Base-by-base conservation (phyloP, 768 basidiomycete species). In the Boletus reticuloceps region DNA sequence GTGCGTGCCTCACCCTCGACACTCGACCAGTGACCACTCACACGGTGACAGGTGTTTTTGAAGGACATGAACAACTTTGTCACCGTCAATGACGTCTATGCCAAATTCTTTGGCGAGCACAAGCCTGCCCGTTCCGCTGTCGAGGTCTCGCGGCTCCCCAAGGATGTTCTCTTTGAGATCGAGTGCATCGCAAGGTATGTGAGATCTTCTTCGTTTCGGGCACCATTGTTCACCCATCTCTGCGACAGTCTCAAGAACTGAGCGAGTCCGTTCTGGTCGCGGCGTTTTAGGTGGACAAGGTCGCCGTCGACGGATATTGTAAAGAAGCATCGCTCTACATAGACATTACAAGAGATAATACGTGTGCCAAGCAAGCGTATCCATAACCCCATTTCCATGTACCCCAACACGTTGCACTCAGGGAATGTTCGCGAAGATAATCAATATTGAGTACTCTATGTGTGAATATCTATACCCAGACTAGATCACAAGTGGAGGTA, bases 91-190 rank as follows among this genome's bases (percentile, higher is more conserved):
- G 81, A 72, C 16, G 77, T 94, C 58, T 98, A 97, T 70, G 82
- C 82, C 36, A 76, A 82, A 51, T 88, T 91, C 73, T 98, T 98
- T 68, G 94, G 91, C 11, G 79, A 83, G 32, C 91, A 95, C 75
- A 94, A 91, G 72, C 96, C 97, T 45, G 94, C 97, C 5, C 80
- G 97, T 58, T 94, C 94, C 31, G 85, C 89, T 32, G 91, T 99
- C 50, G 93, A 98, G 75, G 92, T 94, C 32, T 77, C 88, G 34
- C 79, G 92, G 43, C 79, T 98, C 50, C 96, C 96, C 11, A 91
- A 88, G 69, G 91, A 94, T 64, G 95, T 92, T 10, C 77, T 95
- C 36, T 85, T 97, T 48, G 96, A 98, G 79, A 82, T 98, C 52
- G 96, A 98, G 73, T 86, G 83, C 56, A 88, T 94, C 70, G 91